phyloP scores from a whole-genome alignment of 1,139 yeast genomes.

The Pneumocystis canis region DNA sequence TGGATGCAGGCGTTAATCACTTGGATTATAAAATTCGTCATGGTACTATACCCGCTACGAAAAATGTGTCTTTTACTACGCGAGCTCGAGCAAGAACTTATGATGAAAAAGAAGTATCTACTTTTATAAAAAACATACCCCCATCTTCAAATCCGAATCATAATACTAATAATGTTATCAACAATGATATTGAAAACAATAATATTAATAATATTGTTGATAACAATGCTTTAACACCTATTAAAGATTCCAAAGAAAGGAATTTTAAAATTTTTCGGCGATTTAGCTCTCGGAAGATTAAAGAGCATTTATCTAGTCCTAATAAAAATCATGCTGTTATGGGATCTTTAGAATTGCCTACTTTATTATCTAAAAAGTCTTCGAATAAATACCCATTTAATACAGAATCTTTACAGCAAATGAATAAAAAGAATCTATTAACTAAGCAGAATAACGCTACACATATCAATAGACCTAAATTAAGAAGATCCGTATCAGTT shows the following conservation, averaged over 20 bases:
- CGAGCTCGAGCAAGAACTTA: conserved; percentile 10
- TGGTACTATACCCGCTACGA: not conserved
- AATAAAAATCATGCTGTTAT: not conserved
- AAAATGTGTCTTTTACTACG: conserved; percentile 1
- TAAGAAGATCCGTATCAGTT: not conserved
- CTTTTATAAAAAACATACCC: conserved; percentile 4
- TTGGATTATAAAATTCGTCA: conserved; percentile 1
- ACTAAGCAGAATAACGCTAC: not conserved
- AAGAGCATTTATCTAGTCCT: not conserved
- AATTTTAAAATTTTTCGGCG: not conserved
- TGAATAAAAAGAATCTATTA: not conserved
- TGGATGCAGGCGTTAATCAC: not conserved
- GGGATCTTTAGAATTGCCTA: not conserved
- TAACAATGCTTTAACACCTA: not conserved
- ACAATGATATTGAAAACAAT: not conserved
- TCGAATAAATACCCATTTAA: not conserved
- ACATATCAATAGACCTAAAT: not conserved
- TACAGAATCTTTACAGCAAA: not conserved
- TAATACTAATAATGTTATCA: not conserved
- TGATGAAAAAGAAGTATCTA: conserved; percentile 9
- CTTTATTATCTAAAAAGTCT: not conserved
- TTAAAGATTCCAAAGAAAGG: not conserved
- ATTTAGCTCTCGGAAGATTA: not conserved
- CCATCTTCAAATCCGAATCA: not conserved
- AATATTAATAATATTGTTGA: not conserved